Percentiles rank a stretch among this genome's conserved stretches.
Evolutionary conservation across 768 basidiomycete genomes (phyloP).

Genomic region (Mycena metata): DNA sequence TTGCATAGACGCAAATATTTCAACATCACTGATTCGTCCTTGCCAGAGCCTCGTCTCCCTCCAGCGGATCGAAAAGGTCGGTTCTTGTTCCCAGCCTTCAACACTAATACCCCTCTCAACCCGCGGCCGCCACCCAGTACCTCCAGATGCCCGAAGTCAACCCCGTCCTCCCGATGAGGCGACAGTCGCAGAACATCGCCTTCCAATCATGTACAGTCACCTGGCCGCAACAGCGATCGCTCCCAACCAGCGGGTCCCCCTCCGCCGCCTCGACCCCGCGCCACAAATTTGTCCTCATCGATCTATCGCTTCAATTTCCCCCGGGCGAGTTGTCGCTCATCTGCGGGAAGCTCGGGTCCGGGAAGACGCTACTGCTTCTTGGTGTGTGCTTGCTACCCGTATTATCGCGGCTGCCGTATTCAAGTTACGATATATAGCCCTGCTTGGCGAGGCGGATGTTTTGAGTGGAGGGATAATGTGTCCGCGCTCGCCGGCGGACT

Average conservation of each 20-base stretch:
- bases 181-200: slow-evolving; percentile 71
- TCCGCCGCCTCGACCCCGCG: slow-evolving; percentile 79
- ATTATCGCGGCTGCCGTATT: not conserved
- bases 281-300: slow-evolving; percentile 80
- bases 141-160: slow-evolving; percentile 79
- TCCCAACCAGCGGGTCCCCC: slow-evolving; percentile 54
- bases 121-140: slow-evolving; percentile 58
- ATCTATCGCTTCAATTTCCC: slow-evolving; percentile 84
- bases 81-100: not conserved
- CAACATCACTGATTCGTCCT: not conserved
- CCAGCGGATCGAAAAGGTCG: slow-evolving; percentile 81
- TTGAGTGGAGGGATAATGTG: slow-evolving; percentile 84
- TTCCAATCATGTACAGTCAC: slow-evolving; percentile 89
- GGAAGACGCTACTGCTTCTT: slow-evolving; percentile 86
- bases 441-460: slow-evolving; percentile 90
- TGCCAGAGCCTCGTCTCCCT: slow-evolving; percentile 86
- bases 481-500: slow-evolving; percentile 87
- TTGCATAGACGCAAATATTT: not conserved
- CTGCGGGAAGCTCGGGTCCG: slow-evolving; percentile 91
- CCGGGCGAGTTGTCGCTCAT: slow-evolving; percentile 84
- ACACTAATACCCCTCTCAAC: no score
- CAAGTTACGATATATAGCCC: slow-evolving; percentile 53
- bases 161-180: slow-evolving; percentile 66
- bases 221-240: slow-evolving; percentile 84
- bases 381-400: slow-evolving; percentile 49